Base-by-base conservation (phyloP, 495 filamentous ascomycete genomes). In the Jackrogersella multiformis region DNA sequence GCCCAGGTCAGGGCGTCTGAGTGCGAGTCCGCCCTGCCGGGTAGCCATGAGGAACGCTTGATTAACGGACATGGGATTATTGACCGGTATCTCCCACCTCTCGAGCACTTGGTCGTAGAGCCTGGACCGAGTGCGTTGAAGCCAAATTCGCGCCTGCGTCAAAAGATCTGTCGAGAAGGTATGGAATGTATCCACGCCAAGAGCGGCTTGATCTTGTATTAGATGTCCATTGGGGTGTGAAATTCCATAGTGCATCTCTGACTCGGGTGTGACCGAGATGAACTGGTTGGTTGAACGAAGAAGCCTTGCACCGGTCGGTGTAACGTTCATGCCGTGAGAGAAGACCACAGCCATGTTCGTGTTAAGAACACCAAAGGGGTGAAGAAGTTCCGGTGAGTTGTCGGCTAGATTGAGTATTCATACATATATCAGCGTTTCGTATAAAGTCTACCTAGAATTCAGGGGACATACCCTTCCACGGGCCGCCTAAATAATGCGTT, bases 11-110 rank as follows among this genome's bases (percentile, higher is more conserved):
- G 73, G 68, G 1, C 80, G 68, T 7, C 77, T 57, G n/a, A 85
- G 68, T 4, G 83, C 81, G 15, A 78, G 73, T 5, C 69, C 83
- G 36, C 83, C 83, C 21, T 80, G 68, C 0, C 81, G 71, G 9
- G 83, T 85, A 5, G 79, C 80, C 12, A 85, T 69, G 13, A 83
- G 60, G 71, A 85, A 84, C 1, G 81, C 83, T 53, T 85, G 79
- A 56, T 80, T 73, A 13, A 77, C 83, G 20, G 72, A 74, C 77
- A 85, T 74, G 20, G 76, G 76, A 61, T 78, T 81, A 23, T 70
- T 73, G 2, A 39, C 53, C 0, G 79, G 79, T 1, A 84, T 69
- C 39, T 78, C 51, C 71, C 78, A 81, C 4, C 54, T 36, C 2
- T 70, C 55, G 52, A 83, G 46, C 3, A 78, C 76, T 13, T 77